A percentile compares a stretch with the other conserved stretches of the same genome.
These are phyloP conservation scores for Eremochloa ophiuroides DNA, from an alignment of 176 grass and related monocot species.

Conservation along the genomic window DNA sequence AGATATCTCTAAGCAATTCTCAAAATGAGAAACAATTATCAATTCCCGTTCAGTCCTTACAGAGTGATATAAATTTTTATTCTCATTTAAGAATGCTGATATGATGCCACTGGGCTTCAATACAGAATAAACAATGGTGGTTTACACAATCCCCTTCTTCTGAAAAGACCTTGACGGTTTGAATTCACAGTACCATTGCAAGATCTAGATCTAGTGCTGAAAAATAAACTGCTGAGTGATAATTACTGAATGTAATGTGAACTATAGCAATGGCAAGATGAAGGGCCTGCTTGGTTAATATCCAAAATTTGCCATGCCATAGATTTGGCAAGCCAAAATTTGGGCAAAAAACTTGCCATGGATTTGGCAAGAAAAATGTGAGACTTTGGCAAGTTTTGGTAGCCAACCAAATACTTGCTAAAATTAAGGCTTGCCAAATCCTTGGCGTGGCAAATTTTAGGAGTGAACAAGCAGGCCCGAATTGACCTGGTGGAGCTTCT, in stretches of 20 bases:
- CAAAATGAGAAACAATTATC: background rate
- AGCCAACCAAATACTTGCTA: no score
- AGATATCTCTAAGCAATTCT: background rate
- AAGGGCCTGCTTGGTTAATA: no score
- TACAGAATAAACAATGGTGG: background rate
- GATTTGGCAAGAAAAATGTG: no score
- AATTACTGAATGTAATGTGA: background rate
- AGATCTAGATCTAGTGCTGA: background rate
- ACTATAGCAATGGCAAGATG: background rate
- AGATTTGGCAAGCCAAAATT: no score
- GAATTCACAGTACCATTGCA: background rate
- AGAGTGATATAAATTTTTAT: background rate
- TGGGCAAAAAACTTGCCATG: no score
- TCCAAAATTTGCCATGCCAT: no score
- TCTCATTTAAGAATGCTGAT: background rate
- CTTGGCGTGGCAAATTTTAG: no score
- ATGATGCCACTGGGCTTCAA: background rate
- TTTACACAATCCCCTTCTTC: background rate
- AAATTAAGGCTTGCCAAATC: no score
- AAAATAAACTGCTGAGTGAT: background rate
- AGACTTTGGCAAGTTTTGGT: no score
- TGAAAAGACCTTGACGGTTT: background rate
- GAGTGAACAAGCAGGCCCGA: no score
- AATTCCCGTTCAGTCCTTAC: background rate
- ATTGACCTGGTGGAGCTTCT: conserved; percentile 74